Percentiles rank a stretch among this genome's conserved stretches.
phyloP scores from a whole-genome alignment of 2,329 filamentous ascomycete species.

The Beauveria asiatica region DNA sequence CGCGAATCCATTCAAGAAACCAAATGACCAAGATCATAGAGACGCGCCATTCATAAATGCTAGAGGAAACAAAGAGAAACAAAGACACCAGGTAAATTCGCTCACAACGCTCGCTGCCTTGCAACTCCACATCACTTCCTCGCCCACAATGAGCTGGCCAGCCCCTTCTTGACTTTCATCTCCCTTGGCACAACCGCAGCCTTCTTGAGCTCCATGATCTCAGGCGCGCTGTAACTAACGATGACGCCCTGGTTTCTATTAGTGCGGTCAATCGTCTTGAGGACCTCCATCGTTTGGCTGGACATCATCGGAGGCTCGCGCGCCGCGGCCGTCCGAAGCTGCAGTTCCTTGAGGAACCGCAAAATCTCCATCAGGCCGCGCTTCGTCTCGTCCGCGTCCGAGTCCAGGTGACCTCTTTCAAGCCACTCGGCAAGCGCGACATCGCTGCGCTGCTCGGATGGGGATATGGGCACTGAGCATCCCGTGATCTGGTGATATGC shows the following conservation, averaged over 20 bases:
- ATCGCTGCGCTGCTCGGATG: slow-evolving; percentile 11
- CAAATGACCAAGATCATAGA: neutral
- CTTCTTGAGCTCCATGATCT: neutral
- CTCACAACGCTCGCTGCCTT: neutral
- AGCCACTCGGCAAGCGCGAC: slow-evolving; percentile 21
- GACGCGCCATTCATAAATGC: too few relatives aligned
- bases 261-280: neutral
- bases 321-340: slow-evolving; percentile 13
- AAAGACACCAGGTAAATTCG: neutral
- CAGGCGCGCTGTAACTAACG: neutral
- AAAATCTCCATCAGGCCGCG: slow-evolving; percentile 16
- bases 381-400: slow-evolving; percentile 17
- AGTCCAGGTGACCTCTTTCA: slow-evolving; percentile 17
- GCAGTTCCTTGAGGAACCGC: slow-evolving; percentile 16
- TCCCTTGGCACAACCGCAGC: neutral
- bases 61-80: neutral
- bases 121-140: neutral
- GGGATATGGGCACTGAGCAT: neutral
- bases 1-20: neutral
- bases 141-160: neutral
- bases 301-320: neutral
- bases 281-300: neutral
- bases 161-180: neutral
- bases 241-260: neutral
- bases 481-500: neutral